A percentile compares a stretch with the other conserved stretches of the same genome.
phyloP scores from a whole-genome alignment of 2,329 filamentous ascomycete species.

The Cladorrhinum sp. region DNA sequence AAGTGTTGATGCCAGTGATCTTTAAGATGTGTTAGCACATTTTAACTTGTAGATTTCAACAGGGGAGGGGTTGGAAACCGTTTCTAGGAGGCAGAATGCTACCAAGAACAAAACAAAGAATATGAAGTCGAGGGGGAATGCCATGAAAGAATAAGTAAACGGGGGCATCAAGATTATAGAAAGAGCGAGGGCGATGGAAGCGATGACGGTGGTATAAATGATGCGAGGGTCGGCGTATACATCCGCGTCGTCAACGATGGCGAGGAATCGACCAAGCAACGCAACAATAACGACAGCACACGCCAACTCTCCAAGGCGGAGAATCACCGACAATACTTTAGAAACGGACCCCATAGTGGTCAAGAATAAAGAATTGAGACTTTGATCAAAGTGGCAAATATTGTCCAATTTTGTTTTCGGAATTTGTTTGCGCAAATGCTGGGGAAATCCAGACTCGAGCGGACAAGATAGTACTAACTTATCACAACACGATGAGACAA shows the following conservation, averaged over 20 bases:
- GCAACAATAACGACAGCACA: conserved; percentile 3
- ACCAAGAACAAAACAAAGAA: conserved; percentile 5
- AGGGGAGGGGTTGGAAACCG: not conserved
- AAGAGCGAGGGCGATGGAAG: not conserved
- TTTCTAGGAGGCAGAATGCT: not conserved
- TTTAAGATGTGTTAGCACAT: not conserved
- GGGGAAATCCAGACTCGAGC: not conserved
- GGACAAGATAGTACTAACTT: not conserved
- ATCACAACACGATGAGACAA: not conserved
- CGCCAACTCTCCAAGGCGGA: conserved; percentile 5
- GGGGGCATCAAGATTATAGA: conserved; percentile 8
- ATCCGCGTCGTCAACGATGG: not conserved
- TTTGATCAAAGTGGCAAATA: not conserved
- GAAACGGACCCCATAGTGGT: conserved; percentile 4
- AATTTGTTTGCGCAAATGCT: not conserved
- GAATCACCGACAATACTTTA: conserved; percentile 6
- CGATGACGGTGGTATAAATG: conserved; percentile 6
- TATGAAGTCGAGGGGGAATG: conserved; percentile 8
- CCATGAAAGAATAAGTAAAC: conserved; percentile 9
- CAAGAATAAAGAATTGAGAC: not conserved
- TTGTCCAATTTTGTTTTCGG: not conserved
- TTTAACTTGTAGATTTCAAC: not conserved
- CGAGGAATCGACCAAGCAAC: conserved; percentile 6
- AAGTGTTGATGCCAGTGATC: conserved; percentile 4
- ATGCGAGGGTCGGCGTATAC: conserved; percentile 1